Evolutionary conservation across 768 basidiomycete species (phyloP), one percentile per base, ranked within the genome.

Genomic region (Kwoniella sp.): DNA sequence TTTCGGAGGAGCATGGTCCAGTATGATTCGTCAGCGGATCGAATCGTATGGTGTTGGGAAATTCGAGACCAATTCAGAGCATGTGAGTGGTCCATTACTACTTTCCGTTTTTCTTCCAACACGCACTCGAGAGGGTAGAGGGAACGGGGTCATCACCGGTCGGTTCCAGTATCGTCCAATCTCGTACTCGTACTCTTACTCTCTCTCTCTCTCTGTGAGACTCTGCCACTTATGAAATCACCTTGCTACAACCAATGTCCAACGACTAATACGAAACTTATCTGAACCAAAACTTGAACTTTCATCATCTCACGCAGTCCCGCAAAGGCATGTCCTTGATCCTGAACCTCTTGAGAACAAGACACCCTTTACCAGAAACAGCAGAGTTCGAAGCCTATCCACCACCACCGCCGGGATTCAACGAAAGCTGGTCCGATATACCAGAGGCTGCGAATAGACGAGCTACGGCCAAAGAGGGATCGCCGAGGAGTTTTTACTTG

Each of bases 1-100:
- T 50, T 89, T 95, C 69, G 93, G 93, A 10, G 94, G 92, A 87
- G 89, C 90, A 25, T 84, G 94, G 44, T 90, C 92, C 2, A 90
- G 87, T 79, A 83, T 79, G 27, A 67, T 78, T 19, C 44, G 78
- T 40, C 25, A 70, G 10, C 65, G 86, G 63, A 92, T 95, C 50
- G 93, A 96, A 80, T 89, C 82, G 59, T 90, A 91, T 70, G 93
- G 91, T 21, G 80, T 92, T 56, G 86, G 86, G 12, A 86, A 86
- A 65, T 93, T 95, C 82, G 91, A 93, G 79, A 86, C 88, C 19
- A 90, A 96, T 74, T 83, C 94, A 54, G 91, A 94, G 80, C 85
- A 86, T 72, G 93, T 89, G 77, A 58, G 88, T 81, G 22, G 51
- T 15, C 40, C 19, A 33, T 6, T 7, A 17, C 55, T 52, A 22